Conservation (phyloP, 305 asterid species). For the Solanum hybrid region DNA sequence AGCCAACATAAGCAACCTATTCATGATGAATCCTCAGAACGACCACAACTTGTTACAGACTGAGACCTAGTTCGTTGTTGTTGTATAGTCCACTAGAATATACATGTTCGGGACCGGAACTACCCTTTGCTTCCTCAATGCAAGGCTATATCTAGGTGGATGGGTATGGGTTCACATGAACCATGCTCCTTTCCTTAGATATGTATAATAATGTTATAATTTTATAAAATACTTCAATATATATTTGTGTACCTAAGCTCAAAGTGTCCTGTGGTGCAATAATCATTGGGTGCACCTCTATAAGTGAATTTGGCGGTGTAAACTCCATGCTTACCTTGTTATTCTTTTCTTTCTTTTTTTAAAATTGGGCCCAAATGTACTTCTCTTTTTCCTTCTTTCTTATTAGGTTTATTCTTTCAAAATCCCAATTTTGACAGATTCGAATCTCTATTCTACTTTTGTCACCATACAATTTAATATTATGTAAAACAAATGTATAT, state of each 20-base stretch:
- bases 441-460: background rate
- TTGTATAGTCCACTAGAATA: background rate
- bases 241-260: background rate
- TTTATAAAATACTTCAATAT: background rate
- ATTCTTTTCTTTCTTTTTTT: background rate
- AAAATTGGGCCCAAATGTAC: background rate
- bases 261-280: background rate
- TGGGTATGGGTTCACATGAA: background rate
- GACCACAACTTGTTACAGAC: background rate
- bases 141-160: background rate
- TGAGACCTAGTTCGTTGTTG: background rate
- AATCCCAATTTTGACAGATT: background rate
- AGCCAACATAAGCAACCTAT: background rate
- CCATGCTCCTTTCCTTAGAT: background rate
- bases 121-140: background rate
- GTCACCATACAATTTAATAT: background rate
- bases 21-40: background rate
- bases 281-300: background rate
- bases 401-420: background rate
- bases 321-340: background rate
- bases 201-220: background rate
- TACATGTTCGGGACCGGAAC: background rate
- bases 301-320: background rate
- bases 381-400: background rate
- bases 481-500: background rate